Conservation (phyloP, 805 yeast species). For the Wickerhamomyces ciferrii region DNA sequence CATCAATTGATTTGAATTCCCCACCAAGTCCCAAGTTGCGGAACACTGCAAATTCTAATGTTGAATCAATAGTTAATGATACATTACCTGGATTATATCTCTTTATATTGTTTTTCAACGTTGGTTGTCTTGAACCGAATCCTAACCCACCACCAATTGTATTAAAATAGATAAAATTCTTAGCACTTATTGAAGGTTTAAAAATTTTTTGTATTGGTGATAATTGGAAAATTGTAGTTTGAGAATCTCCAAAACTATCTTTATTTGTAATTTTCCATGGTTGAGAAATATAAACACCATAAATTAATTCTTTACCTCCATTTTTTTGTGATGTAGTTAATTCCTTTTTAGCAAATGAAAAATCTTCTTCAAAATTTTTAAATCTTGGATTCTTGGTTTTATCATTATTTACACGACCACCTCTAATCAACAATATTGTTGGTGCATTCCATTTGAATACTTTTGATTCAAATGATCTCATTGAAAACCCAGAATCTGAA, state of each 20-base stretch:
- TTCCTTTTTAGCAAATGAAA: conserved; percentile 23
- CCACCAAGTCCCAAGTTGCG: conserved; percentile 63
- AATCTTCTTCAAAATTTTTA: conserved; percentile 44
- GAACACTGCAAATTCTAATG: conserved; percentile 77
- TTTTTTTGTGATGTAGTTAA: conserved; percentile 16
- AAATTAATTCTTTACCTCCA: conserved; percentile 37
- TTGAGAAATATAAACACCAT: conserved; percentile 57
- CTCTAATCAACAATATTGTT: conserved; percentile 64
- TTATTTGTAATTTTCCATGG: conserved; percentile 81
- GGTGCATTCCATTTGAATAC: conserved; percentile 92
- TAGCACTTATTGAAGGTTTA: conserved; percentile 28
- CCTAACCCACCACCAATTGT: conserved; percentile 80
- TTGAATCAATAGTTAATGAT: conserved; percentile 71
- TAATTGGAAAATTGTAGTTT: conserved; percentile 57
- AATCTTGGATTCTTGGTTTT: conserved; percentile 37
- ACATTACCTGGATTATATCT: conserved; percentile 68
- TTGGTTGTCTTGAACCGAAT: conserved; percentile 69
- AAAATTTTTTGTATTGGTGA: conserved; percentile 61
- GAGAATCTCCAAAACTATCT: conserved; percentile 61
- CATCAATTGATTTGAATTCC: conserved; percentile 31
- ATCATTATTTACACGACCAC: conserved; percentile 29
- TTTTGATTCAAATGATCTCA: conserved; percentile 78
- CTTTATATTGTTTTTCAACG: conserved; percentile 36
- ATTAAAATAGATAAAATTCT: conserved; percentile 56
- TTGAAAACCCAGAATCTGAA: conserved; percentile 77